Conservation (phyloP, 2,329 filamentous ascomycete genomes). For the Talaromyces marneffei region DNA sequence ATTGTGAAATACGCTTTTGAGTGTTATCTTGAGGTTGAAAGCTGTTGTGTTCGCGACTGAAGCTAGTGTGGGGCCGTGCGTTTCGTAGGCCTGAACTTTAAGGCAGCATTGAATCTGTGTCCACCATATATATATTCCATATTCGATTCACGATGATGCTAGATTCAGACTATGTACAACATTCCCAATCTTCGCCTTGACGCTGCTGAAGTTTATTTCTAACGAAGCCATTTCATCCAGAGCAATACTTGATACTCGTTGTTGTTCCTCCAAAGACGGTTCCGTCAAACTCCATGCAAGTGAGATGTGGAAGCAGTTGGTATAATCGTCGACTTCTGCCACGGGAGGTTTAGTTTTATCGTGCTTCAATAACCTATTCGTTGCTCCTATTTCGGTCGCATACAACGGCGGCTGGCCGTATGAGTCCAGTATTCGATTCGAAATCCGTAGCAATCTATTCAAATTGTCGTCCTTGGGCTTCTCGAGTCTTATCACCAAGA, state of each 20-base stretch:
- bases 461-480: conserved; percentile 50
- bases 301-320: conserved; percentile 73
- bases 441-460: conserved; percentile 56
- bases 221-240: conserved; percentile 36
- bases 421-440: conserved; percentile 56
- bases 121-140: too few species aligned
- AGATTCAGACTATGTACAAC: conserved; percentile 44
- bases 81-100: neutral
- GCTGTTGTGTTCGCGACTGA: neutral
- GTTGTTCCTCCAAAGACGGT: conserved; percentile 43
- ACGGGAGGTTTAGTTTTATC: conserved; percentile 18
- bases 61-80: conserved; percentile 10
- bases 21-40: neutral
- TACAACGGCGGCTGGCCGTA: conserved; percentile 71
- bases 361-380: conserved; percentile 15
- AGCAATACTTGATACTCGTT: conserved; percentile 23
- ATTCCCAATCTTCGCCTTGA: conserved; percentile 75
- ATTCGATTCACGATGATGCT: neutral
- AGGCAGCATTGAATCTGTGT: neutral
- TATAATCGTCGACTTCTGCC: conserved; percentile 32
- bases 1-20: neutral
- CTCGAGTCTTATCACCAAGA: conserved; percentile 67
- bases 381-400: conserved; percentile 18
- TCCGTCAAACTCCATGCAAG: conserved; percentile 72
- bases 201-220: conserved; percentile 50